Evolutionary conservation across 495 filamentous ascomycete species (phyloP), one percentile per base, ranked within the genome.

Genomic region (Lasiosphaeria hispida): DNA sequence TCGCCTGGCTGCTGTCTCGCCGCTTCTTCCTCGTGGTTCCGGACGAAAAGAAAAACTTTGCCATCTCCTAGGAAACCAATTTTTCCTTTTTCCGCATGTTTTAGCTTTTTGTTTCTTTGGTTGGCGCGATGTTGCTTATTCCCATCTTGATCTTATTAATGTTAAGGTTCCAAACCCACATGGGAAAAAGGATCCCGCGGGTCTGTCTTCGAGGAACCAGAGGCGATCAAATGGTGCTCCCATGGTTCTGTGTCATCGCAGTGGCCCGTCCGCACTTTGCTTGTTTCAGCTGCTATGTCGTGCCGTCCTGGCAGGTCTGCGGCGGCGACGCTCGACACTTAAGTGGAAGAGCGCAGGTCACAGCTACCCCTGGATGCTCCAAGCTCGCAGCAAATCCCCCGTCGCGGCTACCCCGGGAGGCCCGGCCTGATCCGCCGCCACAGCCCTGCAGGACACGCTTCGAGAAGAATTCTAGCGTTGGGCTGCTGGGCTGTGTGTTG

Each of bases 391-490:
- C 23, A 53, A 58, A 38, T 10, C 50, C 49, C 30, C 41, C 8
- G 59, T 62, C 59, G 51, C 56, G 23, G 23, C 47, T 52, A 62
- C 55, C 55, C 55, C 58, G 47, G 54, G 44, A 54, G 14, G 42
- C 8, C 58, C 65, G 61, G 58, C 47, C 45, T 63, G 44, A 52
- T 61, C 58, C 52, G 56, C 57, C 58, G 57, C 67, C 52, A 35
- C 56, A 61, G 51, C 59, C 67, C 55, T 65, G 64, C 58, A 58
- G 57, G 53, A 23, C 39, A 15, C 51, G 37, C 48, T 70, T 70
- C 68, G 57, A 68, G 66, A 70, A 70, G 43, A 54, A 59, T 70
- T 70, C 66, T 63, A 70, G 62, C 53, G 58, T 37, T 57, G 62
- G 53, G 47, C 64, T 49, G 62, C 23, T 30, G 23, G 23, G 5